Percentiles rank a stretch among this genome's conserved stretches.
These are phyloP conservation scores for Marasmius sp. DNA, from an alignment of 1,284 basidiomycete species.

Conservation along the genomic window DNA sequence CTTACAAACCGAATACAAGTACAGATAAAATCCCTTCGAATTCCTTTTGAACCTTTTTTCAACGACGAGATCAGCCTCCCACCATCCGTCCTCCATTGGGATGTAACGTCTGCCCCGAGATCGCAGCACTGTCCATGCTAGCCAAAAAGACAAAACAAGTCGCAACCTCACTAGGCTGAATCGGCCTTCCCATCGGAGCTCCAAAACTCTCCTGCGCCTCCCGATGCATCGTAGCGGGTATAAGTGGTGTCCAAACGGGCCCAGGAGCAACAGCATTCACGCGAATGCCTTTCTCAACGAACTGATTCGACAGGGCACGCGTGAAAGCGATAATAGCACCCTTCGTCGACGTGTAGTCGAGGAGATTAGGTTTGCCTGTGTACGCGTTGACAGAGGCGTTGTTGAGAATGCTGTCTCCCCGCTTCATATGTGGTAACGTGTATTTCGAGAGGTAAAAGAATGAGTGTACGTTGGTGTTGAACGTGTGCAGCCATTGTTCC, in stretches of 20 bases:
- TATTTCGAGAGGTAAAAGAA: conserved; percentile 56
- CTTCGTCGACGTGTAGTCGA: conserved; percentile 41
- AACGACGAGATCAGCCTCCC: background rate
- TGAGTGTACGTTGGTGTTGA: conserved; percentile 49
- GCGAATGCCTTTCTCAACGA: conserved; percentile 38
- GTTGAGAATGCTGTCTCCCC: conserved; percentile 49
- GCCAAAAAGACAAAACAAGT: conserved; percentile 55
- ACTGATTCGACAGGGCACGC: conserved; percentile 48
- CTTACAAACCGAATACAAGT: no score
- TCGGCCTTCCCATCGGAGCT: conserved; percentile 49
- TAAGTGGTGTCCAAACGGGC: conserved; percentile 54
- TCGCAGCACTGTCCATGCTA: conserved; percentile 51
- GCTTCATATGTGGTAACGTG: conserved; percentile 33
- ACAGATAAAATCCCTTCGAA: no score
- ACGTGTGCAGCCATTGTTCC: conserved; percentile 54
- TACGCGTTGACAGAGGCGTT: conserved; percentile 50
- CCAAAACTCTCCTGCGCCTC: conserved; percentile 38
- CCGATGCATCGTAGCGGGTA: conserved; percentile 49
- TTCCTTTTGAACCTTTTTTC: no score
- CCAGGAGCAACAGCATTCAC: conserved; percentile 42
- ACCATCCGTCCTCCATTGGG: background rate
- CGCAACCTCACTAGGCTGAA: conserved; percentile 57
- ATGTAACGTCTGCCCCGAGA: conserved; percentile 21
- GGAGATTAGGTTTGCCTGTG: conserved; percentile 50
- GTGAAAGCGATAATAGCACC: conserved; percentile 15